Percentiles rank a stretch among this genome's conserved stretches.
Conservation (phyloP, 139 green algal genomes). For the Coelastrella sp. region DNA sequence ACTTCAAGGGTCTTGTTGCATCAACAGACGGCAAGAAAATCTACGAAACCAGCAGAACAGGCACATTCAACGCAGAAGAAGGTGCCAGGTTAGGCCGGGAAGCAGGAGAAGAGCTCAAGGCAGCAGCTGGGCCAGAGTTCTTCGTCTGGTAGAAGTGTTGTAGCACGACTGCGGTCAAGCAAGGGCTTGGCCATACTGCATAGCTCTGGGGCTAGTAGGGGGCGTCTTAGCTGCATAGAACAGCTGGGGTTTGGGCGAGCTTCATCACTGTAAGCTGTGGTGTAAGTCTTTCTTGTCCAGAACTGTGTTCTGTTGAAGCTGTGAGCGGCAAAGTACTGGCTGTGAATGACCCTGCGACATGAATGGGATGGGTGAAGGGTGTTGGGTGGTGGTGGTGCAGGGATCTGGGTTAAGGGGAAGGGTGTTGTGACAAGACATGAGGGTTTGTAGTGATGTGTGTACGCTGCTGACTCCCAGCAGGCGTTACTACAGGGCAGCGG, state of each 20-base stretch:
- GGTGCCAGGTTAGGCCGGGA: slow-evolving; percentile 75
- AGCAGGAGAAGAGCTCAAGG: slow-evolving; percentile 87
- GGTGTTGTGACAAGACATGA: too few species aligned
- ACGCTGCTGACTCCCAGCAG: neutral
- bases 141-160: slow-evolving; percentile 77
- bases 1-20: slow-evolving; percentile 94
- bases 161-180: neutral
- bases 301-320: too few species aligned
- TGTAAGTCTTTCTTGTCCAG: too few species aligned
- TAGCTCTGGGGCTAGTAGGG: too few species aligned
- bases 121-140: slow-evolving; percentile 79
- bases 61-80: slow-evolving; percentile 69
- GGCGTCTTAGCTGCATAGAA: too few species aligned
- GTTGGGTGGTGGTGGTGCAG: neutral
- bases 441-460: neutral
- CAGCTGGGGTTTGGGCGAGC: too few species aligned
- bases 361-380: too few species aligned
- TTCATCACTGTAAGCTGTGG: too few species aligned
- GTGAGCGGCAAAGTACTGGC: too few species aligned
- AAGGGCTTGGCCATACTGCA: too few species aligned
- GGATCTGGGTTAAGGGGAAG: neutral
- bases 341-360: too few species aligned
- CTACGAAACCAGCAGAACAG: slow-evolving; percentile 68
- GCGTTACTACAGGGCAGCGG: neutral
- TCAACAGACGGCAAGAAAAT: slow-evolving; percentile 89